These are phyloP conservation scores for Cutaneotrichosporon sp. DNA, from an alignment of 1,284 basidiomycete genomes.

Conservation along the genomic window DNA sequence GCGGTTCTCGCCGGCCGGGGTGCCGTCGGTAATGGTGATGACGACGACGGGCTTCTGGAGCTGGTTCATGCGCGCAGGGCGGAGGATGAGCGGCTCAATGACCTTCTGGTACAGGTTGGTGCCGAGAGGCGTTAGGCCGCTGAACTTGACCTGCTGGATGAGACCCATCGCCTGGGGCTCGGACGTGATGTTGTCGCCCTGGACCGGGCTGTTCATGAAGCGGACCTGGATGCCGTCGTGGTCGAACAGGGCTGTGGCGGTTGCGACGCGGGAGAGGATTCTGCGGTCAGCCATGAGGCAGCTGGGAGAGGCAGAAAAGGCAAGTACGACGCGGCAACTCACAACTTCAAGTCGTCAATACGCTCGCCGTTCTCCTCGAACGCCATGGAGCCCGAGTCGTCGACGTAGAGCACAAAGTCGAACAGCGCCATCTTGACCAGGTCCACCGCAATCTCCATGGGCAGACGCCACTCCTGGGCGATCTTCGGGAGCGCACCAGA, in stretches of 20 bases:
- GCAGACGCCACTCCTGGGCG: constrained; percentile 49
- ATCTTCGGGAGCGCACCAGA: constrained; percentile 48
- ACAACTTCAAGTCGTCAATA: constrained; percentile 50
- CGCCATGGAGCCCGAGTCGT: constrained; percentile 50
- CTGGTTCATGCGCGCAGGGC: constrained; percentile 41
- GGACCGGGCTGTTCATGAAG: constrained; percentile 51
- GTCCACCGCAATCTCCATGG: constrained; percentile 49
- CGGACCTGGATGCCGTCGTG: constrained; percentile 51
- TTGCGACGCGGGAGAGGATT: constrained; percentile 49
- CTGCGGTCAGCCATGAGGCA: constrained; percentile 16
- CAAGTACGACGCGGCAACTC: constrained; percentile 8
- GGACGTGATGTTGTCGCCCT: constrained; percentile 49
- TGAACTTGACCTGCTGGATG: constrained; percentile 50
- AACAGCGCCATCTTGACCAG: constrained; percentile 48
- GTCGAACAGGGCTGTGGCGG: constrained; percentile 51
- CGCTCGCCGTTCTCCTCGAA: constrained; percentile 49
- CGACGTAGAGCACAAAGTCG: constrained; percentile 47
- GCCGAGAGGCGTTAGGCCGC: constrained; percentile 50
- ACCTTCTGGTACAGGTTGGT: constrained; percentile 50
- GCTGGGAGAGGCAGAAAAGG: no score
- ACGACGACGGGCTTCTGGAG: constrained; percentile 51
- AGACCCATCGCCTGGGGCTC: constrained; percentile 48
- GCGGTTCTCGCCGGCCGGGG: constrained; percentile 48
- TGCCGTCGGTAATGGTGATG: constrained; percentile 49
- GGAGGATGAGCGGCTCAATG: constrained; percentile 50